A percentile compares a stretch with the other conserved stretches of the same genome.
These are phyloP conservation scores for Coniosporium apollinis DNA, from an alignment of 495 filamentous ascomycete species.

Conservation along the genomic window DNA sequence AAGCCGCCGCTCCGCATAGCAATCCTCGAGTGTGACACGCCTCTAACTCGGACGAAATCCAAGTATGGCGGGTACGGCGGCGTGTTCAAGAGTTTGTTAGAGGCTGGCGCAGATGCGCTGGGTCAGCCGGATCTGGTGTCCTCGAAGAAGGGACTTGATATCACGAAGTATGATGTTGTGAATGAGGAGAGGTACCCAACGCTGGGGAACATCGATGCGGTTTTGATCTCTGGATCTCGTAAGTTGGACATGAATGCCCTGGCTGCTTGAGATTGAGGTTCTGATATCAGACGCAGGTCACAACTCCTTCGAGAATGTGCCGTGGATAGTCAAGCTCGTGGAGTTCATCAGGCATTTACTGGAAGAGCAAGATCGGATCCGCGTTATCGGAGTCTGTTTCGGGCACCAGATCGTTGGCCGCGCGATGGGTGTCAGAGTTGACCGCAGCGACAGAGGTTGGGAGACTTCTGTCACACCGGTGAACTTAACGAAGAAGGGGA, in stretches of 20 bases:
- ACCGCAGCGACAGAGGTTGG: constrained; percentile 55
- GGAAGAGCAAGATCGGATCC: constrained; percentile 35
- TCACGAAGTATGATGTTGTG: constrained; percentile 56
- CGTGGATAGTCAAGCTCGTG: constrained; percentile 64
- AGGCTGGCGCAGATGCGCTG: constrained; percentile 29
- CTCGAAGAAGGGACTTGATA: constrained; percentile 29
- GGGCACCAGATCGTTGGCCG: constrained; percentile 81
- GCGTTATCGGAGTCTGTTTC: constrained; percentile 71
- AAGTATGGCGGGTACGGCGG: constrained; percentile 59
- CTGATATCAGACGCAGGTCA: constrained; percentile 28
- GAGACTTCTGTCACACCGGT: constrained; percentile 62
- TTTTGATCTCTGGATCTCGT: constrained; percentile 65
- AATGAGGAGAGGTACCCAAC: constrained; percentile 43
- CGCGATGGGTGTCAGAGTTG: constrained; percentile 52
- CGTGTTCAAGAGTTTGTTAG: constrained; percentile 50
- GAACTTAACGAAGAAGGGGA: constrained; percentile 50
- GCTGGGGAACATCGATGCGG: constrained; percentile 58
- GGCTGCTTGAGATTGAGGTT: not conserved
- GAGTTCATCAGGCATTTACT: constrained; percentile 47
- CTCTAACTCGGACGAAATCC: constrained; percentile 33
- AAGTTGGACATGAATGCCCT: constrained; percentile 4
- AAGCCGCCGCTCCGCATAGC: constrained; percentile 55
- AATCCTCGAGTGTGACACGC: constrained; percentile 68
- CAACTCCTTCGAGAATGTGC: constrained; percentile 47
- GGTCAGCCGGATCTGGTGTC: constrained; percentile 23